phyloP scores from a whole-genome alignment of 331 rosid species.

The Ulmus americana region DNA sequence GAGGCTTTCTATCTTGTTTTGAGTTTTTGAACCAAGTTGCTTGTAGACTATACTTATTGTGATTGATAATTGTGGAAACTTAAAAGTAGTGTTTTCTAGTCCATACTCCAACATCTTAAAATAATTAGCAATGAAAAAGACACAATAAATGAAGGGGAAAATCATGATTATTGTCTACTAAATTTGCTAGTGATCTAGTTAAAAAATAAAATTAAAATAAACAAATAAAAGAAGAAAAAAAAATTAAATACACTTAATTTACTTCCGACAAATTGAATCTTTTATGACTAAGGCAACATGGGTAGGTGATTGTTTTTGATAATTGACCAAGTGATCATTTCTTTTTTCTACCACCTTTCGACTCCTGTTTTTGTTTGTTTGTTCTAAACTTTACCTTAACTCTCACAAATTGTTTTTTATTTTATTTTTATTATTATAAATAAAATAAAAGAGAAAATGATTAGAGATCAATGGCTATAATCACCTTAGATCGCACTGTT shows the following conservation, averaged over 20 bases:
- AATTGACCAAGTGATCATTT: conserved; percentile 32
- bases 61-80: conserved; percentile 29
- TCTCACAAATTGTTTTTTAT: neutral
- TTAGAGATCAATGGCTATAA: conserved; percentile 55
- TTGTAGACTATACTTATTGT: conserved; percentile 15
- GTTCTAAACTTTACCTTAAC: conserved; percentile 22
- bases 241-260: conserved; percentile 18
- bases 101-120: conserved; percentile 22
- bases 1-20: conserved; percentile 12
- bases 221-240: neutral
- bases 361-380: conserved; percentile 21
- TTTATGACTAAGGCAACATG: conserved; percentile 28
- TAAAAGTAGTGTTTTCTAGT: conserved; percentile 6
- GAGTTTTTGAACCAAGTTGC: conserved; percentile 21
- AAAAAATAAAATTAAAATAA: neutral
- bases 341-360: conserved; percentile 9
- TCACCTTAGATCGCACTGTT: conserved; percentile 43
- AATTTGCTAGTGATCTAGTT: conserved; percentile 21
- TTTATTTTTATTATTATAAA: neutral
- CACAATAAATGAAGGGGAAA: neutral
- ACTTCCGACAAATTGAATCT: conserved; percentile 56
- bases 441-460: conserved; percentile 32
- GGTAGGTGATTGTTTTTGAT: conserved; percentile 19
- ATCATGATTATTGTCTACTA: conserved; percentile 22
- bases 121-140: conserved; percentile 23